Conservation (phyloP, 495 filamentous ascomycete species). For the Staphylotrichum longicolle region DNA sequence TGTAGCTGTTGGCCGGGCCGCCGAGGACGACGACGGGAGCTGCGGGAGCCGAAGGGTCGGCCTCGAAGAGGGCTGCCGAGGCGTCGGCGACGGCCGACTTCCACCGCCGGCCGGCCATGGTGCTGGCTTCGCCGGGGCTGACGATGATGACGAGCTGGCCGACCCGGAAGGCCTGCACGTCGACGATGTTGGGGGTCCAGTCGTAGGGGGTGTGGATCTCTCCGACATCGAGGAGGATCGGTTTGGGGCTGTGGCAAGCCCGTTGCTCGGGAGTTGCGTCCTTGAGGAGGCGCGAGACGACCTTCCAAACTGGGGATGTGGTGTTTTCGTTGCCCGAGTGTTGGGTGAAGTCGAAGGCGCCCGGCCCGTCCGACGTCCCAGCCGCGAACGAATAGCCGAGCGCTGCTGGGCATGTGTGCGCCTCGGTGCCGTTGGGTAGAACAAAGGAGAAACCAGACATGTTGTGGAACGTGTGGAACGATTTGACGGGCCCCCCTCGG, state of each 20-base stretch:
- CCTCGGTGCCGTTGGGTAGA: conserved; percentile 69
- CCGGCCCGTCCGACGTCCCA: conserved; percentile 91
- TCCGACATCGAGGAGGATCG: conserved; percentile 87
- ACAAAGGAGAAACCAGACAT: conserved; percentile 71
- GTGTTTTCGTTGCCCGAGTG: conserved; percentile 69
- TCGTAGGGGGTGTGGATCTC: conserved; percentile 74
- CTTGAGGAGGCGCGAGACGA: conserved; percentile 71
- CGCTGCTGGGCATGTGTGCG: conserved; percentile 83
- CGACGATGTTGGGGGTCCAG: conserved; percentile 92
- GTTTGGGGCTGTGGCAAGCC: conserved; percentile 79
- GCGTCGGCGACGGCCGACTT: conserved; percentile 68
- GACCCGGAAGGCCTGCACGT: conserved; percentile 83
- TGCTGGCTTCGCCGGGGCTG: conserved; percentile 86
- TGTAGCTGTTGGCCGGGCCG: conserved; percentile 93
- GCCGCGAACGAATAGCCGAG: conserved; percentile 92
- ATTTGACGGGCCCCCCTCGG: conserved; percentile 61
- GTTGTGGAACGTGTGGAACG: conserved; percentile 73
- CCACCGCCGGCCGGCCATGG: conserved; percentile 94
- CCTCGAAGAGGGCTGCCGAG: conserved; percentile 44
- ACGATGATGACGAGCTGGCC: conserved; percentile 87
- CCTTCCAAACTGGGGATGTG: conserved; percentile 78
- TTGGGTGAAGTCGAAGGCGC: conserved; percentile 92
- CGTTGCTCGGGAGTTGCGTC: conserved; percentile 67
- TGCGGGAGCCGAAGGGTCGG: conserved; percentile 24
- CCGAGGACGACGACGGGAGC: conserved; percentile 77